These are phyloP conservation scores for Colletotrichum chlorophyti DNA, from an alignment of 2,329 filamentous ascomycete genomes.

Conservation along the genomic window DNA sequence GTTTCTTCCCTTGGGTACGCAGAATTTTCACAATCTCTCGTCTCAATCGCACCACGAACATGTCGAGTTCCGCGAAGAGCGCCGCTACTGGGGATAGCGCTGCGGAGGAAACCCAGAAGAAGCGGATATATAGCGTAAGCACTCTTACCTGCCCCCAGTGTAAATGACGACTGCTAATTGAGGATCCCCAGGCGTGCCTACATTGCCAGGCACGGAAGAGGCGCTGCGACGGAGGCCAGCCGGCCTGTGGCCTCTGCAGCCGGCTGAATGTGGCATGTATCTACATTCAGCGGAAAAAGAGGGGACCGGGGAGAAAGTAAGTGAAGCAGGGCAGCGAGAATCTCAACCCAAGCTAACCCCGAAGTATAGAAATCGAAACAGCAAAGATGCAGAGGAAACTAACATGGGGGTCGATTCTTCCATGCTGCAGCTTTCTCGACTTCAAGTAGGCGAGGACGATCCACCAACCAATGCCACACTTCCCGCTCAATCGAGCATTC, in stretches of 20 bases:
- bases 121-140: conserved; percentile 23
- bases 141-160: background rate
- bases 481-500: too few species aligned
- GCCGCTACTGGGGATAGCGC: background rate
- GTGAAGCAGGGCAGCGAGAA: too few species aligned
- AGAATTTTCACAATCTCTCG: too few species aligned
- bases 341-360: too few species aligned
- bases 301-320: conserved; percentile 24
- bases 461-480: too few species aligned
- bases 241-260: conserved; percentile 15
- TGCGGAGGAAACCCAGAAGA: conserved; percentile 7
- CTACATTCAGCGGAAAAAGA: conserved; percentile 16
- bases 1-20: background rate
- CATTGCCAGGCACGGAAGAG: conserved; percentile 19
- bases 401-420: too few species aligned
- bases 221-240: conserved; percentile 22
- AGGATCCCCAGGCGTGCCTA: conserved; percentile 9
- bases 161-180: background rate
- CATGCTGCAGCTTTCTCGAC: too few species aligned
- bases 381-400: too few species aligned
- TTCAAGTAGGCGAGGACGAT: too few species aligned
- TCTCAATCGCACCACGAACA: background rate
- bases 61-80: background rate
- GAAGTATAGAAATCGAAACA: too few species aligned
- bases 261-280: conserved; percentile 7